Evolutionary conservation across 495 filamentous ascomycete genomes (phyloP).

Genomic region (Aspergillus carlsbadensis): DNA sequence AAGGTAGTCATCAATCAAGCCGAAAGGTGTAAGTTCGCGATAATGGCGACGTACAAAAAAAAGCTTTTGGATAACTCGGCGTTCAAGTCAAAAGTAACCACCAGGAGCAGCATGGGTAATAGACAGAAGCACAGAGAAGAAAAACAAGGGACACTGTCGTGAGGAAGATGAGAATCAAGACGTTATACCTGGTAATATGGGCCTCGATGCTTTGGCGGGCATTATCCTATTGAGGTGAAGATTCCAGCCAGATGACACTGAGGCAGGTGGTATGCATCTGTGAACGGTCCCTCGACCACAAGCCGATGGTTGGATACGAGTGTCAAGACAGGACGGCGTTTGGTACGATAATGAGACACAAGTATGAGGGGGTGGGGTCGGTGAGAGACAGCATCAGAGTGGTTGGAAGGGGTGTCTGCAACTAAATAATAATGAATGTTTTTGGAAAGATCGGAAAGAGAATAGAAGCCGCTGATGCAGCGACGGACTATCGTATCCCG

Average conservation of each 20-base stretch:
- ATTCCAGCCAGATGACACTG: slow-evolving; percentile 9
- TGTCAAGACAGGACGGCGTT: slow-evolving; percentile 13
- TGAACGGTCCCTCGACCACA: slow-evolving; percentile 14
- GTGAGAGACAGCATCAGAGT: background rate
- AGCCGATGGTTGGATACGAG: slow-evolving; percentile 16
- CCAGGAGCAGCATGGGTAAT: background rate
- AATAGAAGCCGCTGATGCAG: slow-evolving; percentile 6
- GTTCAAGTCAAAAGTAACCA: background rate
- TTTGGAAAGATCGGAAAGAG: background rate
- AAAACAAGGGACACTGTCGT: background rate
- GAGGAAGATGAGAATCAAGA: background rate
- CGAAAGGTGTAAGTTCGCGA: background rate
- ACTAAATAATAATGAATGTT: slow-evolving; percentile 11
- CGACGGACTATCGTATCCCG: slow-evolving; percentile 11
- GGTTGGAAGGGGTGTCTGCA: slow-evolving; percentile 6
- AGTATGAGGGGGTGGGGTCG: background rate
- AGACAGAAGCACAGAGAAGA: background rate
- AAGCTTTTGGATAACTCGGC: background rate
- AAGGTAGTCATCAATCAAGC: background rate
- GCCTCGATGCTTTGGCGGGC: background rate
- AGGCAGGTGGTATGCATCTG: slow-evolving; percentile 16
- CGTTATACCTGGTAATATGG: slow-evolving; percentile 1
- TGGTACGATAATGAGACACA: slow-evolving; percentile 5
- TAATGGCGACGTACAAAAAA: background rate
- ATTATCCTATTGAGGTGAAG: slow-evolving; percentile 11